Evolutionary conservation across 2,329 filamentous ascomycete genomes (phyloP).

Genomic region (Fusarium sublunatum): DNA sequence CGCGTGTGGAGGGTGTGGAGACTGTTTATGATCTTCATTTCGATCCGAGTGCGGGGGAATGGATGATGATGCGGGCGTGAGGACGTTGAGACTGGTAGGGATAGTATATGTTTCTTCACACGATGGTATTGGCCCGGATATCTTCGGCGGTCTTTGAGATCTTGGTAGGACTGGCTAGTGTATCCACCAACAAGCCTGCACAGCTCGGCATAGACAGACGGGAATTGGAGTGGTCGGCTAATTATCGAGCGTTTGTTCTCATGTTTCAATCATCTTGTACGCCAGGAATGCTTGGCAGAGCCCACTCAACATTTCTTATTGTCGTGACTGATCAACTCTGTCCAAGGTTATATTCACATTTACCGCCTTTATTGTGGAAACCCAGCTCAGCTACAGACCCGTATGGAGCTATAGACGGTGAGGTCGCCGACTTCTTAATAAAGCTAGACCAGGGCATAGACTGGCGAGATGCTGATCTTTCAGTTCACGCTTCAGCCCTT

Average conservation of each 20-base stretch:
- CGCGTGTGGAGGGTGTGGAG: rapidly evolving
- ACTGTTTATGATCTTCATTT: conserved; percentile 27
- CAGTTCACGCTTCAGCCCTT: not conserved
- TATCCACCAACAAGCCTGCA: too few species aligned
- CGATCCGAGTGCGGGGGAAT: conserved; percentile 20
- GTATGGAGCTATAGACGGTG: not conserved
- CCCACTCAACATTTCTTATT: not conserved
- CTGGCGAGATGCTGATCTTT: not conserved
- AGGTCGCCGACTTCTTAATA: not conserved
- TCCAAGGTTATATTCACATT: not conserved
- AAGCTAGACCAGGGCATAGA: not conserved
- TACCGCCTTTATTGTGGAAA: not conserved
- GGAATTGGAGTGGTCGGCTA: too few species aligned
- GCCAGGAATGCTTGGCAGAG: not conserved
- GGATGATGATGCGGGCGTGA: conserved; percentile 12
- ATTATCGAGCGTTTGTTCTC: too few species aligned
- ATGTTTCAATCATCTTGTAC: too few species aligned
- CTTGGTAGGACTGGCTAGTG: too few species aligned
- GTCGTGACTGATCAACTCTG: not conserved
- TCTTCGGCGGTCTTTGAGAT: too few species aligned
- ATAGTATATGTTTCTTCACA: not conserved
- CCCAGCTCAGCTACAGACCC: not conserved
- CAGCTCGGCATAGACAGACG: too few species aligned
- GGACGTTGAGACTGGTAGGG: too few species aligned
- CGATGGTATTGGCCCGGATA: too few species aligned